Conservation (phyloP, 2,329 filamentous ascomycete species). For the Xylariaceae sp. region DNA sequence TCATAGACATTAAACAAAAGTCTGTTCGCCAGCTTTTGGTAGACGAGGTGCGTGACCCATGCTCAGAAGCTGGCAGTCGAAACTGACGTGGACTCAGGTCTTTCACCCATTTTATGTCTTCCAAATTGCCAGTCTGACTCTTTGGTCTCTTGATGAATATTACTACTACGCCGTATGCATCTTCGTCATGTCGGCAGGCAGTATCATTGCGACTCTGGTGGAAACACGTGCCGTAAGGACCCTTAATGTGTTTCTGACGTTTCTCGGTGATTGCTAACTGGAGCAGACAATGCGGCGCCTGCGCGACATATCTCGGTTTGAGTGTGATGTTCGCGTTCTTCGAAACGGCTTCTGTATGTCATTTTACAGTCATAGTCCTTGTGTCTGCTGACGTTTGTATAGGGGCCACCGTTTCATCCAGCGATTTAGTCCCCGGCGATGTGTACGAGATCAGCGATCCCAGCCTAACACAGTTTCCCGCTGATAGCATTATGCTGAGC, state of each 20-base stretch:
- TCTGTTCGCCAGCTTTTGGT: conserved; percentile 74
- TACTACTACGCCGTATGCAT: conserved; percentile 97
- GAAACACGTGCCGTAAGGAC: conserved; percentile 73
- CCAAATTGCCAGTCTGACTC: conserved; percentile 84
- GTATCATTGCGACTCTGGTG: conserved; percentile 80
- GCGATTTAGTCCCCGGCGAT: conserved; percentile 88
- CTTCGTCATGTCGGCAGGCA: conserved; percentile 88
- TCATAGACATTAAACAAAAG: conserved; percentile 92
- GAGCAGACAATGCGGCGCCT: conserved; percentile 77
- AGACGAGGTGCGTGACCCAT: conserved; percentile 61
- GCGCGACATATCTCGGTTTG: conserved; percentile 86
- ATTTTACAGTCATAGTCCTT: neutral
- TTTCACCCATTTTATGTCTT: conserved; percentile 99
- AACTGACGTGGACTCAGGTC: conserved; percentile 46
- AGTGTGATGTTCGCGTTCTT: conserved; percentile 90
- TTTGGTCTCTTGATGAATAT: conserved; percentile 95
- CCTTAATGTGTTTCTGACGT: neutral
- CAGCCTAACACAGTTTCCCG: conserved; percentile 78
- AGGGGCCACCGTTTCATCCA: conserved; percentile 80
- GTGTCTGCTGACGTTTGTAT: conserved; percentile 24
- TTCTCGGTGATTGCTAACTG: conserved; percentile 10
- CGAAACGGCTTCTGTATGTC: conserved; percentile 84
- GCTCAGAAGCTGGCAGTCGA: neutral
- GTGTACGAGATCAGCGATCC: conserved; percentile 97
- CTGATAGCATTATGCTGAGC: conserved; percentile 82